Conservation (phyloP, 2,329 filamentous ascomycete genomes). For the Colletotrichum orbiculare region DNA sequence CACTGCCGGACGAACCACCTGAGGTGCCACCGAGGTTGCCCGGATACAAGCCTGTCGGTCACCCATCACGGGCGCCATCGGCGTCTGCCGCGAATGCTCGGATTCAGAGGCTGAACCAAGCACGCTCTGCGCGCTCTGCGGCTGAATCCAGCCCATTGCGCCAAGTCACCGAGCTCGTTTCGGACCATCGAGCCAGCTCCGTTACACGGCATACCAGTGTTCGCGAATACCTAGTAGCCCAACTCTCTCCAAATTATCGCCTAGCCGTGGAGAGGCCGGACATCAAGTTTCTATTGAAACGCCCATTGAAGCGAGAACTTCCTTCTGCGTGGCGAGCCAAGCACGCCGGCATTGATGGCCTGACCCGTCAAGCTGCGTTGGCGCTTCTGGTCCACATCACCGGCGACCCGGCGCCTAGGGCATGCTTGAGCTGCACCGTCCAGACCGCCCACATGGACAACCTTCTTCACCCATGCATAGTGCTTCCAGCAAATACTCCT, state of each 20-base stretch:
- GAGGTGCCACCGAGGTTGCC: conserved; percentile 30
- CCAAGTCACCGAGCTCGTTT: no score
- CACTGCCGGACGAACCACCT: conserved; percentile 37
- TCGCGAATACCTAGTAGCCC: neutral
- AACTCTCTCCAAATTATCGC: conserved; percentile 7
- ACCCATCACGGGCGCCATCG: neutral
- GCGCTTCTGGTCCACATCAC: conserved; percentile 32
- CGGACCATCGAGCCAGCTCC: no score
- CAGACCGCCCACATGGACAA: neutral
- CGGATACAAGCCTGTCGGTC: neutral
- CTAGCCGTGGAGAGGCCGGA: conserved; percentile 26
- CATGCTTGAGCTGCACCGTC: conserved; percentile 14
- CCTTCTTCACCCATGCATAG: conserved; percentile 41
- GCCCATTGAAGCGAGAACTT: conserved; percentile 10
- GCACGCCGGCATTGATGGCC: conserved; percentile 8
- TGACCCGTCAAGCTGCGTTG: conserved; percentile 7
- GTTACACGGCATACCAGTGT: neutral
- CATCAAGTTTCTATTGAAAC: conserved; percentile 23
- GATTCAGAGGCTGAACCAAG: no score
- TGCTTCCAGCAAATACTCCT: conserved; percentile 39
- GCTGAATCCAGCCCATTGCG: no score
- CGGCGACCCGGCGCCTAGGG: conserved; percentile 7
- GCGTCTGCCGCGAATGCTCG: no score
- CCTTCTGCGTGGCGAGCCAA: conserved; percentile 13
- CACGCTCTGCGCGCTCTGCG: no score